Evolutionary conservation across 352 stramenopile genomes (phyloP), one percentile per base, ranked within the genome.

Genomic region (Pythium biforme): DNA sequence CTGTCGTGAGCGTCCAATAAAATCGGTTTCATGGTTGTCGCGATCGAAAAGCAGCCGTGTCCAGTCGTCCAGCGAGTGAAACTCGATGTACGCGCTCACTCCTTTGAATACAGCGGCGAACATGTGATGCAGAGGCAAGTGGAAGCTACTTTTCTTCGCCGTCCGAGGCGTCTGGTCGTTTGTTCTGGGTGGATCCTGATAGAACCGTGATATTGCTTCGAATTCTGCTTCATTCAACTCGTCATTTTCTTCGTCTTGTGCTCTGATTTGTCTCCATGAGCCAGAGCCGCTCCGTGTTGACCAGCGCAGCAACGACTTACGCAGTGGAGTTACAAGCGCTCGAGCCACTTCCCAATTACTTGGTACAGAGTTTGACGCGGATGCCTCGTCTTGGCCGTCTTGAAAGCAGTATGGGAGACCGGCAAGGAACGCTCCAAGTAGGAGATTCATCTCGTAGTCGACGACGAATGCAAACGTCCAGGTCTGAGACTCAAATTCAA

Each of bases 391-490:
- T n/a, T 41, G 20, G 27, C 49, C 3, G 17, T 25, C 22, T 23
- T 58, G 69, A 48, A 92, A 87, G 43, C 78, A 89, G 19, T 74
- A 70, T 33, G 79, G 77, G 9, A 92, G 70, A 0, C 80, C 77
- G 14, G 74, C 75, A 14, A 90, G 62, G 57, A 92, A 90, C 20
- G 83, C 77, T 34, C 73, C 76, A 10, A 92, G 69, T 19, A 94
- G 62, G n/a, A 92, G 55, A 54, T 90, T 91, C 33, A 92, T 68
- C 51, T 94, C 86, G 41, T 94, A 92, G 58, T 91, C 83, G 39
- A 88, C 78, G 8, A 94, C 82, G 43, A 94, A 92, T 23, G 86
- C 83, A 60, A 83, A 87, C 12, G 82, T 90, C 86, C 86, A 94
- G 60, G 88, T 89, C 59, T 90, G 75, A 14, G 81, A 92, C 62